A percentile compares a stretch with the other conserved stretches of the same genome.
Evolutionary conservation across 768 basidiomycete genomes (phyloP).

Genomic region (Pisolithus albus): DNA sequence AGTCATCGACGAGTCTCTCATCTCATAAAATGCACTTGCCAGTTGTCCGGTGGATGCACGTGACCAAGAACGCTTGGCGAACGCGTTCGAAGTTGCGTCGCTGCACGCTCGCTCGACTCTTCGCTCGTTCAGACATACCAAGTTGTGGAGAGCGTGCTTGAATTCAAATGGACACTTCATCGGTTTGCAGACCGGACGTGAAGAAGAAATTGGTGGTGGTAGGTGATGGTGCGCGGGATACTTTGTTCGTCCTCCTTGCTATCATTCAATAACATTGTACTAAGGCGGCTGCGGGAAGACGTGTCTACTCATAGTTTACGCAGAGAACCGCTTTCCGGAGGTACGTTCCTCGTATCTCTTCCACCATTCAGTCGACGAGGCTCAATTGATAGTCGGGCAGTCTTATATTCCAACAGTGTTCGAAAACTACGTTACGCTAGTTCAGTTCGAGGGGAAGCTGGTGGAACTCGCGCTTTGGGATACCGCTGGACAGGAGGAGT

Average conservation of each 20-base stretch:
- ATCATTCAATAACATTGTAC: constrained; percentile 22
- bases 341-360: constrained; percentile 37
- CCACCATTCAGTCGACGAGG: constrained; percentile 3
- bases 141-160: neutral
- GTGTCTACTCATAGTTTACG: constrained; percentile 92
- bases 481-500: constrained; percentile 96
- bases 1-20: constrained; percentile 16
- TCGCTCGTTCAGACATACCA: neutral
- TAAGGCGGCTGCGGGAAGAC: constrained; percentile 87
- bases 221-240: constrained; percentile 62
- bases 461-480: constrained; percentile 98
- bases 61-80: neutral
- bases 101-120: too few relatives aligned
- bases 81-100: neutral
- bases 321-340: constrained; percentile 94
- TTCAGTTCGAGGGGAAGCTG: constrained; percentile 78
- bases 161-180: constrained; percentile 18
- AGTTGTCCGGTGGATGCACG: neutral
- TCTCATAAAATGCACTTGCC: neutral
- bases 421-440: constrained; percentile 88
- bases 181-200: constrained; percentile 58
- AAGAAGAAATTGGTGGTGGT: constrained; percentile 88
- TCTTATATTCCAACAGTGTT: constrained; percentile 92
- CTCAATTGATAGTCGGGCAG: constrained; percentile 35
- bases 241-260: constrained; percentile 20